Base-by-base conservation (phyloP, 2,329 filamentous ascomycete species). In the Nemania abortiva region DNA sequence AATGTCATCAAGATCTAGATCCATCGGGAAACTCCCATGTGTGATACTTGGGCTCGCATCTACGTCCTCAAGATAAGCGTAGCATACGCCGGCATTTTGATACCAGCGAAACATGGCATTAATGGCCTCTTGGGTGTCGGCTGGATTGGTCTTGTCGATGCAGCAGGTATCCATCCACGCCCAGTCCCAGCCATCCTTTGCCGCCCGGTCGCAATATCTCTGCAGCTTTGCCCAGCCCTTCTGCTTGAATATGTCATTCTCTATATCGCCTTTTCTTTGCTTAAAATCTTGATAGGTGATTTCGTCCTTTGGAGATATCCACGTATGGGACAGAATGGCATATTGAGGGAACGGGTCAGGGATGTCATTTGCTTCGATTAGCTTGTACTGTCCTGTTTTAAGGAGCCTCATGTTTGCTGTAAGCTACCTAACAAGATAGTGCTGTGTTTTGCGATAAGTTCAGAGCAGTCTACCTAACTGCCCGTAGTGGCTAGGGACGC, bases 91-190 rank as follows among this genome's bases (percentile, higher is more conserved):
- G 10, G 69, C 66, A 45, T 60, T 31, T 13, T 64, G 58, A 31
- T 71, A 71, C 66, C 63, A 71, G 13, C 66, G 47, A 24, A 71
- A 69, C 69, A 71, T 71, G 50, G 66, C 42, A 34, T 71, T 71
- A 42, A 71, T 69, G 1, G 59, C 58, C 4, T 62, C 59, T 49
- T 45, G 27, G 13, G 50, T 55, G 5, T 71, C 69, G 22, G 49
- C 49, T 10, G 60, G 37, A 22, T 64, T 69, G 3, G 69, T 57
- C 37, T 69, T 71, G 45, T 69, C 66, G 13, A 71, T 71, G 54
- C 66, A 71, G 59, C 66, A 71, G 6, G 69, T 66, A 47, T 66
- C 69, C 42, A 71, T 66, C 69, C 63, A 69, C 6, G 57, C 59
- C 63, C 66, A 71, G 4, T 71, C 54, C 63, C 52, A 65, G 7